phyloP scores from a whole-genome alignment of 495 filamentous ascomycete species.

The Lasiosphaeria hispida region DNA sequence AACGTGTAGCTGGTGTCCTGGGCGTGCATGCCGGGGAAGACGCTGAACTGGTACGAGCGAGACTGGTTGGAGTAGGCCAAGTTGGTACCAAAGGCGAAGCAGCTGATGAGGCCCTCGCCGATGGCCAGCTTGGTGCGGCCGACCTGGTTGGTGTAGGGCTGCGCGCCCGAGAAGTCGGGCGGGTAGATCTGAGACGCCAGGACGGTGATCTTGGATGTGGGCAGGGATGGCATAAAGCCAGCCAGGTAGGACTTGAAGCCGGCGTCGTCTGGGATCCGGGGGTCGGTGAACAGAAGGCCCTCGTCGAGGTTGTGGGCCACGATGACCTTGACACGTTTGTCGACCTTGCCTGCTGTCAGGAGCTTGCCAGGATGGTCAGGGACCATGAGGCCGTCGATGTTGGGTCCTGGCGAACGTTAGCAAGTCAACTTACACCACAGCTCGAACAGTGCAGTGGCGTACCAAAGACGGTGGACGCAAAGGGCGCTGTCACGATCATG shows the following conservation, averaged over 20 bases:
- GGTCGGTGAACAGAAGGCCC: constrained; percentile 19
- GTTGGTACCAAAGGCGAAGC: constrained; percentile 8
- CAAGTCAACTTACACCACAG: neutral
- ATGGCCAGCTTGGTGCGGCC: constrained; percentile 9
- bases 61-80: constrained; percentile 8
- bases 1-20: constrained; percentile 11
- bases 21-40: constrained; percentile 13
- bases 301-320: constrained; percentile 8
- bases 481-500: neutral
- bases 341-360: constrained; percentile 7
- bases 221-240: constrained; percentile 10
- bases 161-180: constrained; percentile 9
- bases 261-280: constrained; percentile 9
- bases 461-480: constrained; percentile 11
- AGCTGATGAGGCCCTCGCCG: constrained; percentile 4
- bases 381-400: constrained; percentile 16
- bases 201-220: constrained; percentile 7
- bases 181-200: constrained; percentile 17
- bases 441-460: neutral
- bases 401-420: constrained; percentile 4
- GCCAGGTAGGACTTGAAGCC: constrained; percentile 15
- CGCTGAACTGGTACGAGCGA: constrained; percentile 7
- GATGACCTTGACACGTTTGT: constrained; percentile 10
- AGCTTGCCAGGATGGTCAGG: constrained; percentile 1
- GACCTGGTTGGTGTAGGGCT: constrained; percentile 11